Evolutionary conservation across 2,329 filamentous ascomycete genomes (phyloP).

Genomic region (Colletotrichum nymphaeae): DNA sequence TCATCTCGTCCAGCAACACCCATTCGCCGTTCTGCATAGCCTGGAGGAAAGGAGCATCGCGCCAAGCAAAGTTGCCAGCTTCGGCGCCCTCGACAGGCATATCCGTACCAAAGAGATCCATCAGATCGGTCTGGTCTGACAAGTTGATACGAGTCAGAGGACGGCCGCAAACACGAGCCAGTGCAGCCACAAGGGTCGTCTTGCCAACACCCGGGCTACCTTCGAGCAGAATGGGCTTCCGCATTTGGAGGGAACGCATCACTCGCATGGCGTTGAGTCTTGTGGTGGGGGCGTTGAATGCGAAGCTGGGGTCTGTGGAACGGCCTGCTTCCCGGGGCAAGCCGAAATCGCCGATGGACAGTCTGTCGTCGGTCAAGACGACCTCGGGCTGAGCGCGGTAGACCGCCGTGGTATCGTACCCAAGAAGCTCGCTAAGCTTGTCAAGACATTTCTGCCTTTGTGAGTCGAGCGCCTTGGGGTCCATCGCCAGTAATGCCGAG

Average conservation of each 20-base stretch:
- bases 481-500: slow-evolving; percentile 83
- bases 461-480: slow-evolving; percentile 73
- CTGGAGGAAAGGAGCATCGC: slow-evolving; percentile 92
- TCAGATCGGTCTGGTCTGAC: slow-evolving; percentile 96
- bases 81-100: slow-evolving; percentile 93
- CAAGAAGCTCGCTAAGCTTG: slow-evolving; percentile 76
- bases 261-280: slow-evolving; percentile 91
- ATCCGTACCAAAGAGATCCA: slow-evolving; percentile 97
- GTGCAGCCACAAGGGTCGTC: slow-evolving; percentile 88
- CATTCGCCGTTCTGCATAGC: slow-evolving; percentile 98
- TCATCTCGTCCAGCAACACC: slow-evolving; percentile 99
- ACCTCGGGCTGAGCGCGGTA: slow-evolving; percentile 76
- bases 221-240: slow-evolving; percentile 93
- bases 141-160: slow-evolving; percentile 94
- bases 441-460: slow-evolving; percentile 80
- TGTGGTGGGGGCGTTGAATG: slow-evolving; percentile 90
- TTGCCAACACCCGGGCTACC: slow-evolving; percentile 99
- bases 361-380: slow-evolving; percentile 57
- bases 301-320: slow-evolving; percentile 71
- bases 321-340: slow-evolving; percentile 65
- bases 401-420: slow-evolving; percentile 68
- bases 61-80: slow-evolving; percentile 92
- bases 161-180: slow-evolving; percentile 83
- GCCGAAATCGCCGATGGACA: slow-evolving; percentile 81
- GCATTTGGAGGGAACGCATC: slow-evolving; percentile 86